A percentile compares a stretch with the other conserved stretches of the same genome.
Evolutionary conservation across 1,284 basidiomycete genomes (phyloP).

Genomic region (Rhodotorula sp.): DNA sequence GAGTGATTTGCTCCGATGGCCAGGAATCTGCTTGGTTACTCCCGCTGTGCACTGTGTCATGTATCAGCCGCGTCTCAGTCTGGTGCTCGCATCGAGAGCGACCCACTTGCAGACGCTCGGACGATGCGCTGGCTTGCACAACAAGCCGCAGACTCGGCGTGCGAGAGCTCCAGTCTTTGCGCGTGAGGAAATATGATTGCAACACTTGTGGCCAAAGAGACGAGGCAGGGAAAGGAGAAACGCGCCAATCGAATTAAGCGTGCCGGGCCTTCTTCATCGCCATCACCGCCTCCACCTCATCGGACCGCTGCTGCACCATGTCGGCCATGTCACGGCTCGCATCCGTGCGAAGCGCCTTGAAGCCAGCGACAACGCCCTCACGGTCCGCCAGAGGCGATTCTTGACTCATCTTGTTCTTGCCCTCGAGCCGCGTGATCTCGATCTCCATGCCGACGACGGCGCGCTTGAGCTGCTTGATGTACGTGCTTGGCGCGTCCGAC

Average conservation of each 20-base stretch:
- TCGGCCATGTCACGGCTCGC: not conserved
- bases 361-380: not conserved
- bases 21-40: too few relatives aligned
- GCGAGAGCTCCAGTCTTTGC: not conserved
- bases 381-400: not conserved
- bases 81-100: too few relatives aligned
- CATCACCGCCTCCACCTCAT: not conserved
- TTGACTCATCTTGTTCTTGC: constrained; percentile 6
- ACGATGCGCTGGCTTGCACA: not conserved
- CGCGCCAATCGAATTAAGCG: not conserved
- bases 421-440: not conserved
- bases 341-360: not conserved
- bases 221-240: not conserved
- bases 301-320: not conserved
- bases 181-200: not conserved
- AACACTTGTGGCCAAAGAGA: not conserved
- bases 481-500: not conserved
- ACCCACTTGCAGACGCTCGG: too few relatives aligned
- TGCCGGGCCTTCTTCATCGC: not conserved
- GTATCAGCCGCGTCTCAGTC: too few relatives aligned
- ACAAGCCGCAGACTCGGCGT: not conserved
- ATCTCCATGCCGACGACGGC: constrained; percentile 3
- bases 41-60: too few relatives aligned
- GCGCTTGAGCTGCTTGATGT: constrained; percentile 3
- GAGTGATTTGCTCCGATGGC: too few relatives aligned